phyloP scores from a whole-genome alignment of 2,329 filamentous ascomycete species.

The Ramichloridium luteum region DNA sequence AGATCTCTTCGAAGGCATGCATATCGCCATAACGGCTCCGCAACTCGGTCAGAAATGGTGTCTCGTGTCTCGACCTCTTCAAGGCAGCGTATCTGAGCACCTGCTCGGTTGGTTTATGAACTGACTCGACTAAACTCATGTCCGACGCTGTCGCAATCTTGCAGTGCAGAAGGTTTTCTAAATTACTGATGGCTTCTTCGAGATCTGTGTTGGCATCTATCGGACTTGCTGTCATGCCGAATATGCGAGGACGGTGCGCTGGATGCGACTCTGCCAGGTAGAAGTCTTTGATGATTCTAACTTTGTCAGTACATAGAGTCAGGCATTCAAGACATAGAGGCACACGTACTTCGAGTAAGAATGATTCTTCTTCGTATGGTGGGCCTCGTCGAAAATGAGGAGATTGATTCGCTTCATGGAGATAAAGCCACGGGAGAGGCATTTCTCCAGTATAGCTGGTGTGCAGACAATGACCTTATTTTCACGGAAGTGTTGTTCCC shows the following conservation, averaged over 20 bases:
- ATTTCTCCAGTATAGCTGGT: slow-evolving; percentile 70
- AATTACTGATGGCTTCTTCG: slow-evolving; percentile 48
- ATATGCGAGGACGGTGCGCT: slow-evolving; percentile 55
- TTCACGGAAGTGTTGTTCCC: slow-evolving; percentile 45
- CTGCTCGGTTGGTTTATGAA: slow-evolving; percentile 49
- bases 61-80: slow-evolving; percentile 41
- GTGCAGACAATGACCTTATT: slow-evolving; percentile 88
- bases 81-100: slow-evolving; percentile 45
- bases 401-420: slow-evolving; percentile 75
- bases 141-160: slow-evolving; percentile 68
- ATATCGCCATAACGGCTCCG: slow-evolving; percentile 41
- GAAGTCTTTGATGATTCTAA: slow-evolving; percentile 71
- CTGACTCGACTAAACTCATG: slow-evolving; percentile 44
- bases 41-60: slow-evolving; percentile 51
- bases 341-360: slow-evolving; percentile 55
- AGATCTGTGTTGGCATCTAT: slow-evolving; percentile 73
- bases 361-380: slow-evolving; percentile 91
- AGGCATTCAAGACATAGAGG: too few species aligned
- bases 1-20: slow-evolving; percentile 42
- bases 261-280: slow-evolving; percentile 45
- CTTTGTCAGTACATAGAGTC: too few species aligned
- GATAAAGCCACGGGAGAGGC: slow-evolving; percentile 67
- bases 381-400: slow-evolving; percentile 88
- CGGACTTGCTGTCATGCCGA: slow-evolving; percentile 95
- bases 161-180: slow-evolving; percentile 68